Evolutionary conservation across 169 alveolate species (phyloP), one percentile per base, ranked within the genome.

Genomic region (Babesia bovis): DNA sequence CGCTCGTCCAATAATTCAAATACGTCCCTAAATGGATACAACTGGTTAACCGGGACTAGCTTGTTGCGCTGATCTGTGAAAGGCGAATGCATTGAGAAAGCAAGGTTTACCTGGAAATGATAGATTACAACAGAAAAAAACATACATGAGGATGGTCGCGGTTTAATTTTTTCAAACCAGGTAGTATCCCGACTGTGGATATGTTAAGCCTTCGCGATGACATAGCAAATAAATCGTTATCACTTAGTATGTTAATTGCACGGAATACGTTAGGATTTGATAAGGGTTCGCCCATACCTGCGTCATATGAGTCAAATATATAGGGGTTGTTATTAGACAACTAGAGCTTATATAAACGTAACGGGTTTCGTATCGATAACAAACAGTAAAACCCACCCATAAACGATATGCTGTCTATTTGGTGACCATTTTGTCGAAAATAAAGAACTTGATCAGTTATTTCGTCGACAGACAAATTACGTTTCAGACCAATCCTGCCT

Each of bases 201-300:
- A 92, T 71, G 58, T 78, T 89, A 45, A 92, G 66, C 40, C 94
- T 69, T 51, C 96, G 53, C 38, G 91, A 75, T 25, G 95, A 89
- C 25, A 90, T n/a, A 38, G 90, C 81, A 44, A 92, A 85, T 5
- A 82, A 76, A 26, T 81, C 61, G 19, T 70, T 30, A 53, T 84
- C 87, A 26, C 81, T 86, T 41, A 92, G 87, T 44, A 92, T 66
- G 17, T 59, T 65, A 45, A 92, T 84, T 25, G 96, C 85, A 23
- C 87, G 91, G 81, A 92, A 92, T 44, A 91, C 93, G 47, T 90
- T 82, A 21, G 96, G 96, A 70, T 92, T 92, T 28, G 95, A 92
- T 56, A 92, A 83, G 30, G 96, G 95, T 71, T 92, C 96, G 0
- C 96, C 96, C 95, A 91, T 87, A 13, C 93, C 93, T 88, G 70